phyloP scores from a whole-genome alignment of 352 stramenopile species.

The Pythium rhizo-oryzae region DNA sequence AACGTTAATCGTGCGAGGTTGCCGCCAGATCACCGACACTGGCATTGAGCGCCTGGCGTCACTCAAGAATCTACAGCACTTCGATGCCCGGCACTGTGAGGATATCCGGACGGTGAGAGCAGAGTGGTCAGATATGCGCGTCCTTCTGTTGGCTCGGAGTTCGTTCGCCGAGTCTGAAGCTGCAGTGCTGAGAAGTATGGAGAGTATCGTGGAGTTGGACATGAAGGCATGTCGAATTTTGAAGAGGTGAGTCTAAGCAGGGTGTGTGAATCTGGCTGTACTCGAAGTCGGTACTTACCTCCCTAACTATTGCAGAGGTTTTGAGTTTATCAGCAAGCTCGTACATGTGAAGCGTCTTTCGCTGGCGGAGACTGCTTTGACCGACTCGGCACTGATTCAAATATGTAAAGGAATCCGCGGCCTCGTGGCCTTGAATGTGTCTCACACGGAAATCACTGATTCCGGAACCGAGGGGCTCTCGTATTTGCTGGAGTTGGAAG shows the following conservation, averaged over 20 bases:
- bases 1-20: conserved; percentile 37
- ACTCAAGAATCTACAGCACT: conserved; percentile 53
- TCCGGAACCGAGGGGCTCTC: conserved; percentile 47
- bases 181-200: conserved; percentile 54
- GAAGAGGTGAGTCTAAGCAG: conserved; percentile 47
- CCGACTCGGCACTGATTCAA: conserved; percentile 54
- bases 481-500: conserved; percentile 53
- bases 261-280: background rate
- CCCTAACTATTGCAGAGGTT: conserved; percentile 37
- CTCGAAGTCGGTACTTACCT: background rate
- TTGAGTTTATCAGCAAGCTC: conserved; percentile 72
- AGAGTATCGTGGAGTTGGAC: conserved; percentile 62
- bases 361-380: conserved; percentile 62
- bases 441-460: conserved; percentile 74
- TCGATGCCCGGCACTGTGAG: conserved; percentile 72
- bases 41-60: conserved; percentile 47
- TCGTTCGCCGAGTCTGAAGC: conserved; percentile 67
- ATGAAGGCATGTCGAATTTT: conserved; percentile 66
- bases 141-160: conserved; percentile 62
- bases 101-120: conserved; percentile 49
- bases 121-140: conserved; percentile 56
- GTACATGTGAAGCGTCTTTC: conserved; percentile 54
- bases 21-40: conserved; percentile 48
- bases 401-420: conserved; percentile 53
- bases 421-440: conserved; percentile 65